phyloP scores from a whole-genome alignment of 768 basidiomycete species.

The Asterophora lycoperdoides region DNA sequence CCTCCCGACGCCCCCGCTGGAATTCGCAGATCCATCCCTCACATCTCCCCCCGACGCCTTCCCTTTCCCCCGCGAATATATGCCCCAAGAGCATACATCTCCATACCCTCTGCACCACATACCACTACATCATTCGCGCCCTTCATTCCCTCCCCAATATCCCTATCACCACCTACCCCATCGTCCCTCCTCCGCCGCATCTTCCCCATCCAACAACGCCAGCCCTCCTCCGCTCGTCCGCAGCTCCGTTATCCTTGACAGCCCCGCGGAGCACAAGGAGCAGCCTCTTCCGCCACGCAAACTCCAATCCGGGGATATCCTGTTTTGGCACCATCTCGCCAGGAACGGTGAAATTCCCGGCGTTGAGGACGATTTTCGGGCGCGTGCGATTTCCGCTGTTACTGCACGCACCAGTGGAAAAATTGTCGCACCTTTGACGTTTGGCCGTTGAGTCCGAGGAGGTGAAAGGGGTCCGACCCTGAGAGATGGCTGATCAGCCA shows the following conservation, averaged over 20 bases:
- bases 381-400: conserved; percentile 28
- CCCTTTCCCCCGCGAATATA: conserved; percentile 19
- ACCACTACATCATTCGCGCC: conserved; percentile 9
- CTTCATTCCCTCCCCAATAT: conserved; percentile 14
- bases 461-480: background rate
- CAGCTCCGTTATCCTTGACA: conserved; percentile 20
- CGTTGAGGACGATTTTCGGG: conserved; percentile 58
- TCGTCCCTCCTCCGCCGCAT: conserved; percentile 15
- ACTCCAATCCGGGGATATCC: conserved; percentile 54
- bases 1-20: conserved; percentile 36
- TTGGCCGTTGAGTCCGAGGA: conserved; percentile 22
- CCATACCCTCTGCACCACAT: conserved; percentile 6
- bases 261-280: conserved; percentile 38
- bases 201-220: conserved; percentile 16
- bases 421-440: conserved; percentile 18
- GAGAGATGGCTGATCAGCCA: background rate
- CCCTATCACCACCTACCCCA: conserved; percentile 10
- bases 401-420: conserved; percentile 14
- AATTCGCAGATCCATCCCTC: conserved; percentile 30
- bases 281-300: conserved; percentile 28
- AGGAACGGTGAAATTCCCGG: conserved; percentile 71
- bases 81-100: conserved; percentile 11
- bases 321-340: conserved; percentile 75
- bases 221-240: conserved; percentile 15
- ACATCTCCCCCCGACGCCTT: conserved; percentile 25